Conservation (phyloP, 495 filamentous ascomycete species). For the Aspergillus kassunensis region DNA sequence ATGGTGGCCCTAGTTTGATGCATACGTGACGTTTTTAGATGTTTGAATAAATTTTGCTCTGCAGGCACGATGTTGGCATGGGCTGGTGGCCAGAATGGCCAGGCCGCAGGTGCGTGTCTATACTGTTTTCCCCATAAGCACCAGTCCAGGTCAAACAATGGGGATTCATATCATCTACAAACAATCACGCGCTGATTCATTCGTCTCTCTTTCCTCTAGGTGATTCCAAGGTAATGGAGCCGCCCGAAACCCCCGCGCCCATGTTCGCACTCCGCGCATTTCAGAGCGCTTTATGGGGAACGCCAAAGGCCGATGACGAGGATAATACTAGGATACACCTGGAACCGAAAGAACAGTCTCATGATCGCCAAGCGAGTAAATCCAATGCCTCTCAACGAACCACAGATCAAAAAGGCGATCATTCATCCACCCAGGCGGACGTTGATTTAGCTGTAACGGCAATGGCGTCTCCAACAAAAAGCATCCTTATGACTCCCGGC, state of each 20-base stretch:
- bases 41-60: slow-evolving; percentile 14
- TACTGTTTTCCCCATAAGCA: slow-evolving; percentile 5
- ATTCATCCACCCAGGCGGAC: slow-evolving; percentile 23
- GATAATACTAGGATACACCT: slow-evolving; percentile 16
- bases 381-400: slow-evolving; percentile 20
- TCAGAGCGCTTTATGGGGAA: slow-evolving; percentile 87
- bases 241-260: slow-evolving; percentile 88
- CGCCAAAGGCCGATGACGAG: slow-evolving; percentile 55
- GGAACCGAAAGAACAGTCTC: slow-evolving; percentile 17
- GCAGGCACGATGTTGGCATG: slow-evolving; percentile 29
- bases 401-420: slow-evolving; percentile 22
- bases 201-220: slow-evolving; percentile 22
- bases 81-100: slow-evolving; percentile 27
- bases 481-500: slow-evolving; percentile 87
- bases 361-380: slow-evolving; percentile 22
- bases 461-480: slow-evolving; percentile 61
- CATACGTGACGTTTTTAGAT: slow-evolving; percentile 7
- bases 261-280: slow-evolving; percentile 92
- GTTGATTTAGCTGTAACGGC: slow-evolving; percentile 27
- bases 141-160: slow-evolving; percentile 7
- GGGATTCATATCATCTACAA: slow-evolving; percentile 3
- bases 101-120: slow-evolving; percentile 26
- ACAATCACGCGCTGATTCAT: slow-evolving; percentile 18
- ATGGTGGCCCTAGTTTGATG: slow-evolving; percentile 19
- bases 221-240: slow-evolving; percentile 48